These are phyloP conservation scores for Ophiocordyceps sinensis DNA, from an alignment of 2,329 filamentous ascomycete species.

Conservation along the genomic window DNA sequence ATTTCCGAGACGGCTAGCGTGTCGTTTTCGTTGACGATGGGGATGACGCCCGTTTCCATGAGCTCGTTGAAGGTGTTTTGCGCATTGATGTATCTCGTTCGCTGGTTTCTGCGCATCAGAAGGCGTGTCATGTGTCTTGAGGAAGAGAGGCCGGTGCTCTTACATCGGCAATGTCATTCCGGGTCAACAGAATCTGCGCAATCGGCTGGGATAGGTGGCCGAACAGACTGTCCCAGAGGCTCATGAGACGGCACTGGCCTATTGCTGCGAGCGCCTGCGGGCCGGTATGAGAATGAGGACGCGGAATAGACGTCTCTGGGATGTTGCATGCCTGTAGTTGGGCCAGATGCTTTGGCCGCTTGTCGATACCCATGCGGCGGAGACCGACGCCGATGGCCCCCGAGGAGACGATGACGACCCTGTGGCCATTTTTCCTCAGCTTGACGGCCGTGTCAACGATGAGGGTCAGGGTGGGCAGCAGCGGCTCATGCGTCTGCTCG, in stretches of 20 bases:
- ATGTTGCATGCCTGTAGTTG: slow-evolving; percentile 54
- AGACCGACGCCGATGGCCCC: slow-evolving; percentile 92
- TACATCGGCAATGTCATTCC: slow-evolving; percentile 93
- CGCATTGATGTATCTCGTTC: slow-evolving; percentile 88
- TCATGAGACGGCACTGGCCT: slow-evolving; percentile 88
- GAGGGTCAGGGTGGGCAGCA: slow-evolving; percentile 76
- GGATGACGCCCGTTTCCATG: slow-evolving; percentile 88
- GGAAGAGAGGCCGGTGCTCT: slow-evolving; percentile 12
- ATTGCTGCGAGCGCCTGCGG: slow-evolving; percentile 75
- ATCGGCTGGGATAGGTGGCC: slow-evolving; percentile 77
- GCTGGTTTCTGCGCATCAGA: slow-evolving; percentile 27
- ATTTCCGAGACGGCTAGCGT: slow-evolving; percentile 95
- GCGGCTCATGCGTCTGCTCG: slow-evolving; percentile 84
- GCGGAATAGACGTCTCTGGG: not conserved
- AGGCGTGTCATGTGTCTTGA: not conserved
- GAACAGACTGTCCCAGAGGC: slow-evolving; percentile 89
- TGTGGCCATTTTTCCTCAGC: slow-evolving; percentile 79
- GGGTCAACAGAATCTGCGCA: slow-evolving; percentile 84
- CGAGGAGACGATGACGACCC: slow-evolving; percentile 91
- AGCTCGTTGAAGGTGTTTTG: slow-evolving; percentile 89
- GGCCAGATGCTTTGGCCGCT: slow-evolving; percentile 79
- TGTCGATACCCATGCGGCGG: slow-evolving; percentile 74
- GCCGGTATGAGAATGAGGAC: not conserved
- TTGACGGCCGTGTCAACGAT: slow-evolving; percentile 91
- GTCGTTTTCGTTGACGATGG: slow-evolving; percentile 98